Conservation (phyloP, 2,329 filamentous ascomycete genomes). For the Diplodia mutila region DNA sequence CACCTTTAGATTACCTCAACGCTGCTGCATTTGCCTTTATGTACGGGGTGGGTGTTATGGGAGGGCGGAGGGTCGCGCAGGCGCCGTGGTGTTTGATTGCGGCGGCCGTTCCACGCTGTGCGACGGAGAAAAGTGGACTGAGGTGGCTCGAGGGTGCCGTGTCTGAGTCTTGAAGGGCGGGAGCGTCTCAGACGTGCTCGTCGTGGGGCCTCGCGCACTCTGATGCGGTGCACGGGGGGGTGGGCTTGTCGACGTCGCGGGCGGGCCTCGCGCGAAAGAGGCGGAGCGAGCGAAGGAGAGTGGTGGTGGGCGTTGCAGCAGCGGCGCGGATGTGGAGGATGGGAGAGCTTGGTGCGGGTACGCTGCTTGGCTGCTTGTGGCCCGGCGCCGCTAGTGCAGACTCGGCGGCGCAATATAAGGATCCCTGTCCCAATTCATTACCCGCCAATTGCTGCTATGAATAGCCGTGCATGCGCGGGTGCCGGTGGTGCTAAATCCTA, state of each 20-base stretch:
- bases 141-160: constrained; percentile 25
- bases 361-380: constrained; percentile 25
- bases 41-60: constrained; percentile 15
- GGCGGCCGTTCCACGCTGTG: constrained; percentile 25
- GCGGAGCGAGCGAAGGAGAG: constrained; percentile 19
- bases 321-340: constrained; percentile 23
- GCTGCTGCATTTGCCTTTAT: constrained; percentile 38
- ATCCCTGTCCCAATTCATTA: constrained; percentile 19
- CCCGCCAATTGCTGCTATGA: constrained; percentile 25
- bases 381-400: constrained; percentile 23
- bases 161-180: constrained; percentile 21
- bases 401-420: constrained; percentile 23
- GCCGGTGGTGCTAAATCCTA: constrained; percentile 18
- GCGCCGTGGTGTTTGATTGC: constrained; percentile 26
- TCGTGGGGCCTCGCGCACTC: constrained; percentile 23
- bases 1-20: constrained; percentile 38
- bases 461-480: constrained; percentile 23
- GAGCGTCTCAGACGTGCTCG: constrained; percentile 26
- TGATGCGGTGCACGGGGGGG: constrained; percentile 16
- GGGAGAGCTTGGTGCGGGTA: constrained; percentile 25
- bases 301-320: constrained; percentile 16
- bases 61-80: constrained; percentile 21
- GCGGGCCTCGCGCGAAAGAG: constrained; percentile 22
- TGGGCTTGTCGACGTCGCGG: constrained; percentile 24
- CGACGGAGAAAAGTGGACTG: constrained; percentile 28